Percentiles rank a stretch among this genome's conserved stretches.
Evolutionary conservation across 2,329 filamentous ascomycete species (phyloP).

Genomic region (Acarospora socialis): DNA sequence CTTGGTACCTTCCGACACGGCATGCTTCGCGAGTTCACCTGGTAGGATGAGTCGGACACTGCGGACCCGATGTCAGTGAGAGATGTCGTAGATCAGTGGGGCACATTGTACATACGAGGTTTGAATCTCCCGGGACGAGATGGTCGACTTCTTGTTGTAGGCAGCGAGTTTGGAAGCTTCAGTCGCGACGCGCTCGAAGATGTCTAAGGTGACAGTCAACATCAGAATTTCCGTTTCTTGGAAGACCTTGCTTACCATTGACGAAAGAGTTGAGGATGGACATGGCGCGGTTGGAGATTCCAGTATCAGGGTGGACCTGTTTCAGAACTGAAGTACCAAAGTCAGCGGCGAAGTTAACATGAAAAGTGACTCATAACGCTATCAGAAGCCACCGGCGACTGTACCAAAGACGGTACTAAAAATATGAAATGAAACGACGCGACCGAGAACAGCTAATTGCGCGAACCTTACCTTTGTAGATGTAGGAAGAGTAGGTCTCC

Average conservation of each 20-base stretch:
- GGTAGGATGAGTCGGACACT: constrained; percentile 91
- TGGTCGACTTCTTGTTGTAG: constrained; percentile 99
- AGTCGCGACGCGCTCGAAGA: constrained; percentile 97
- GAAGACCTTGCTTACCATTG: constrained; percentile 54
- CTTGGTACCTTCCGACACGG: constrained; percentile 98
- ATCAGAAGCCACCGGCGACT: too few relatives aligned
- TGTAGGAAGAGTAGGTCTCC: constrained; percentile 99
- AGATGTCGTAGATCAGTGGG: neutral
- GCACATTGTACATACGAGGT: constrained; percentile 51
- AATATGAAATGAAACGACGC: too few relatives aligned
- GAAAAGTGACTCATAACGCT: constrained; percentile 3
- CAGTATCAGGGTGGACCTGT: constrained; percentile 99
- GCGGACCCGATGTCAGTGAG: constrained; percentile 20
- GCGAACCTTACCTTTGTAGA: constrained; percentile 81
- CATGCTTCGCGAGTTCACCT: constrained; percentile 98
- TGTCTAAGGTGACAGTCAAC: constrained; percentile 45
- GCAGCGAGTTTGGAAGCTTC: constrained; percentile 98
- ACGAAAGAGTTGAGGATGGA: constrained; percentile 99
- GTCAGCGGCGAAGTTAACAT: constrained; percentile 22
- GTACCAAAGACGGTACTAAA: too few relatives aligned
- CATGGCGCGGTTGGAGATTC: constrained; percentile 99
- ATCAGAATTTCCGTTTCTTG: constrained; percentile 6
- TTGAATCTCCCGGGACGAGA: constrained; percentile 98
- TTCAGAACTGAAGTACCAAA: constrained; percentile 66
- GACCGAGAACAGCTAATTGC: neutral